Conservation (phyloP, 1,284 basidiomycete genomes). For the Rhodotorula sp. region DNA sequence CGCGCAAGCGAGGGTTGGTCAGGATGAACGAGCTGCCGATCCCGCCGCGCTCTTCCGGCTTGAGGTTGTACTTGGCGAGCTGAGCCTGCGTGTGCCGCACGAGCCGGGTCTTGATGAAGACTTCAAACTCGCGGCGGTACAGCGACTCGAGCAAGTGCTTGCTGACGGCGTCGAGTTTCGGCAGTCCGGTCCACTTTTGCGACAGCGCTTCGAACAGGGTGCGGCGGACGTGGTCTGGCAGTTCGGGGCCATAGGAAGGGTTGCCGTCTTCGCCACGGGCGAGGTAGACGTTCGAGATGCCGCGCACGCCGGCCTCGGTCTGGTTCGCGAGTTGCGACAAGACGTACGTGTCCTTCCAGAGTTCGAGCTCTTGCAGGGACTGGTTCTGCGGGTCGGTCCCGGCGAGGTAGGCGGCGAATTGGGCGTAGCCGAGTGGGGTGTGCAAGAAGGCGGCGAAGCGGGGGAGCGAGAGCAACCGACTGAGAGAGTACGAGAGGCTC, state of each 20-base stretch:
- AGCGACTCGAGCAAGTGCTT: conserved; percentile 24
- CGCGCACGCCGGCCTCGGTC: conserved; percentile 4
- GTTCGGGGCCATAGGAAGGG: background rate
- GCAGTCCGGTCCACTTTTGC: background rate
- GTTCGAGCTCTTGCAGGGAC: conserved; percentile 17
- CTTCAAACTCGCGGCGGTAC: conserved; percentile 16
- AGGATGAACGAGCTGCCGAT: conserved; percentile 25
- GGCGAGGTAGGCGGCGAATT: conserved; percentile 29
- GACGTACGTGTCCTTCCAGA: conserved; percentile 23
- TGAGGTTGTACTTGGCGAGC: conserved; percentile 18
- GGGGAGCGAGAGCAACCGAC: conserved; percentile 23
- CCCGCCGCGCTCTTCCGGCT: conserved; percentile 15
- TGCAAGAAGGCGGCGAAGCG: conserved; percentile 27
- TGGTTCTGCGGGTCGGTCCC: background rate
- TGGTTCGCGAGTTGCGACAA: background rate
- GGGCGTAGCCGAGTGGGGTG: conserved; percentile 29
- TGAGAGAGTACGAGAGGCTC: conserved; percentile 24
- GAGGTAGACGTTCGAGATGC: conserved; percentile 16
- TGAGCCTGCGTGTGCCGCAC: conserved; percentile 26
- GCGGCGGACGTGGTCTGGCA: background rate
- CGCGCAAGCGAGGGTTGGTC: conserved; percentile 30
- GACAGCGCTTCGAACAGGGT: background rate
- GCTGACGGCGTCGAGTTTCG: conserved; percentile 11
- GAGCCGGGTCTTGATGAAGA: conserved; percentile 23
- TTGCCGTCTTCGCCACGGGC: background rate